Evolutionary conservation across 345 rosid genomes (phyloP).

Genomic region (Crucihimalaya himalaica): DNA sequence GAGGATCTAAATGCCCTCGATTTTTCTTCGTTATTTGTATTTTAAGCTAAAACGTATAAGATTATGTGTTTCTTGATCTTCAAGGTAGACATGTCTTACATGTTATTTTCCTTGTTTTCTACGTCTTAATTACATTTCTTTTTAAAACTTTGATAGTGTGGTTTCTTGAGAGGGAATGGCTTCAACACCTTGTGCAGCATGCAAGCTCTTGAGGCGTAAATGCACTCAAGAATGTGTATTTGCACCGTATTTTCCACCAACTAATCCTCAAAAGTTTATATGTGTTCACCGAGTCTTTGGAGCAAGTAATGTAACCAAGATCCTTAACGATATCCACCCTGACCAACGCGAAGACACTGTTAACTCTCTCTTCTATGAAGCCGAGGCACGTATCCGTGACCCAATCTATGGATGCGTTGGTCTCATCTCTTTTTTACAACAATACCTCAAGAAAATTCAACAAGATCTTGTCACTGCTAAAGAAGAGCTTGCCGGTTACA

Average conservation of each 20-base stretch:
- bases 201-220: constrained; percentile 69
- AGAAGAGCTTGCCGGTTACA: constrained; percentile 57
- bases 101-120: neutral
- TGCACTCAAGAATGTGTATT: constrained; percentile 83
- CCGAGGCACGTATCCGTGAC: constrained; percentile 80
- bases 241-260: constrained; percentile 85
- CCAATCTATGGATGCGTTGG: constrained; percentile 92
- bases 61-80: neutral
- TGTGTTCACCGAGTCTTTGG: constrained; percentile 67
- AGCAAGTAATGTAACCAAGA: constrained; percentile 74
- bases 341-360: constrained; percentile 74
- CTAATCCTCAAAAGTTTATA: constrained; percentile 64
- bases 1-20: neutral
- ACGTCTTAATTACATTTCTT: neutral
- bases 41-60: neutral
- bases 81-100: neutral
- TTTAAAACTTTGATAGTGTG: neutral
- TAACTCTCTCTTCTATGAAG: constrained; percentile 74
- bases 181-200: constrained; percentile 84
- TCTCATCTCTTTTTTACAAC: constrained; percentile 64
- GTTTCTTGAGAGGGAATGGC: constrained; percentile 45
- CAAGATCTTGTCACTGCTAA: constrained; percentile 51
- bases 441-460: constrained; percentile 56
- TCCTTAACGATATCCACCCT: constrained; percentile 60
- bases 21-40: constrained; percentile 11